phyloP scores from a whole-genome alignment of 345 rosid genomes.

The Rhodamnia rubescens region DNA sequence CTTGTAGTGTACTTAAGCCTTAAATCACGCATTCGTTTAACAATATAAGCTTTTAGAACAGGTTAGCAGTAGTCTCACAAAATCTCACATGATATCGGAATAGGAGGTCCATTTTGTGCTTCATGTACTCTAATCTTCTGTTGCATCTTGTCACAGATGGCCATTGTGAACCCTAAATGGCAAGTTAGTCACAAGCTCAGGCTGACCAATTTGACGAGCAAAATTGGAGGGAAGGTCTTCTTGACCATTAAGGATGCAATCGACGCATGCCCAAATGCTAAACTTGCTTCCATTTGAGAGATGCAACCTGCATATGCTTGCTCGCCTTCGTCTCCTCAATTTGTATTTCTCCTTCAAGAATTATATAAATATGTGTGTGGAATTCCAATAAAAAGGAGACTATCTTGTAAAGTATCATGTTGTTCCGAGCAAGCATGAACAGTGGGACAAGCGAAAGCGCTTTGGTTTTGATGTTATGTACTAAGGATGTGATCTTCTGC shows the following conservation, averaged over 20 bases:
- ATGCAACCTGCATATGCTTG: neutral
- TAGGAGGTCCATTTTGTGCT: neutral
- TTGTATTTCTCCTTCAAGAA: neutral
- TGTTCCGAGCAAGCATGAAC: neutral
- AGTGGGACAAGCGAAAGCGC: too few species aligned
- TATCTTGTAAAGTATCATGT: neutral
- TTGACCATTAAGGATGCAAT: slow-evolving; percentile 64
- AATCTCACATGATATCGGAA: too few species aligned
- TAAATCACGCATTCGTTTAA: too few species aligned
- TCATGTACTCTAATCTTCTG: neutral
- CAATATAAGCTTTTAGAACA: too few species aligned
- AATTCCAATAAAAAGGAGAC: neutral
- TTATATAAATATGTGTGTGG: neutral
- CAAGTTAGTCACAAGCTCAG: slow-evolving; percentile 75
- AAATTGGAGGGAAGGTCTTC: slow-evolving; percentile 55
- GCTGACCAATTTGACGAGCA: slow-evolving; percentile 37
- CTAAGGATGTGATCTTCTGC: neutral
- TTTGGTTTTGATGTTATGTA: neutral
- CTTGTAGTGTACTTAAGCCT: too few species aligned
- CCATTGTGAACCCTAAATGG: slow-evolving; percentile 74
- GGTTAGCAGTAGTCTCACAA: too few species aligned
- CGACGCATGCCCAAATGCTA: slow-evolving; percentile 27
- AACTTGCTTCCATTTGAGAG: neutral
- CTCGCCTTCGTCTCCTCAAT: neutral
- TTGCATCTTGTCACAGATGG: slow-evolving; percentile 27